phyloP scores from a whole-genome alignment of 2,329 filamentous ascomycete genomes.

The Claviceps digitariae region DNA sequence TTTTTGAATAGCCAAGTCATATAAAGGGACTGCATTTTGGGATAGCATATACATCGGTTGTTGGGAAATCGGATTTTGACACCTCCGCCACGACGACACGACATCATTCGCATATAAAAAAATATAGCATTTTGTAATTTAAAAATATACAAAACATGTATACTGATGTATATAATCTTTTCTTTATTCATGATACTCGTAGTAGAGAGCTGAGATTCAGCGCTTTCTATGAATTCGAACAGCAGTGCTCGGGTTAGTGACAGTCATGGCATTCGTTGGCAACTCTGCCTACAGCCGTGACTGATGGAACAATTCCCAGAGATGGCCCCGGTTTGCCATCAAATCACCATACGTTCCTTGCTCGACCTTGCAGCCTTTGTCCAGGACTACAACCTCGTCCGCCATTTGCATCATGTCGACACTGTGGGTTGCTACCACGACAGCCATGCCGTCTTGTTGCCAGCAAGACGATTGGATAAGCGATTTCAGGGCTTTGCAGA shows the following conservation, averaged over 20 bases:
- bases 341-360: constrained; percentile 53
- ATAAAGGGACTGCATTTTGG: background rate
- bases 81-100: constrained; percentile 1
- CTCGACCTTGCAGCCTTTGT: constrained; percentile 54
- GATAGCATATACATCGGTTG: background rate
- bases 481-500: constrained; percentile 47
- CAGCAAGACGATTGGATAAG: constrained; percentile 28
- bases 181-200: background rate
- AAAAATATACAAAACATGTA: background rate
- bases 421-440: constrained; percentile 72
- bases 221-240: background rate
- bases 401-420: constrained; percentile 77
- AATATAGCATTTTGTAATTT: no score
- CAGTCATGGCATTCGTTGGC: no score
- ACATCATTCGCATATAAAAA: background rate
- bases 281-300: no score
- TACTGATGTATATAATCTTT: background rate
- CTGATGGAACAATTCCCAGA: constrained; percentile 31
- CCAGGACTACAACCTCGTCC: constrained; percentile 58
- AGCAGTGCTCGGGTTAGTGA: no score
- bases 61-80: background rate
- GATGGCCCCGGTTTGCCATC: constrained; percentile 27
- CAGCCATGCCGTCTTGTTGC: constrained; percentile 37
- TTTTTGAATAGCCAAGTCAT: background rate
- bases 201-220: background rate